phyloP scores from a whole-genome alignment of 2,329 filamentous ascomycete genomes.

The Phyllosticta capitalensis region DNA sequence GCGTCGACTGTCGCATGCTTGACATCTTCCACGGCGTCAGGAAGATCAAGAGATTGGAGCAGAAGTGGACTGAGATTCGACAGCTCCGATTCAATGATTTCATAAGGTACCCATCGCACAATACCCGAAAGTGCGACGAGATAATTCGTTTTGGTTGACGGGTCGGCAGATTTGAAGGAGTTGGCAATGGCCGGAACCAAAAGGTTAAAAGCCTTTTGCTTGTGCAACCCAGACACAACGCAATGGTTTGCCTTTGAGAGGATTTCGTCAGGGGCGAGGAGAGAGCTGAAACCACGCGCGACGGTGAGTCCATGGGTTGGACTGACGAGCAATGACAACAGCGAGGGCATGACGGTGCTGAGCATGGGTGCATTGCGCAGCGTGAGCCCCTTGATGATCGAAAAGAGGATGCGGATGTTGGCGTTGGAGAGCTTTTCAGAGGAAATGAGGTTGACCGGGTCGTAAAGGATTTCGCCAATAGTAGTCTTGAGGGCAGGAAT shows the following conservation, averaged over 20 bases:
- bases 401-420: conserved; percentile 48
- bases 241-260: conserved; percentile 53
- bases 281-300: conserved; percentile 48
- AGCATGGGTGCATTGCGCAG: conserved; percentile 43
- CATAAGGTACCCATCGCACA: conserved; percentile 49
- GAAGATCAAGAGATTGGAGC: conserved; percentile 52
- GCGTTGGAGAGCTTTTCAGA: conserved; percentile 26
- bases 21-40: conserved; percentile 37
- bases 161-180: conserved; percentile 38
- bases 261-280: conserved; percentile 52
- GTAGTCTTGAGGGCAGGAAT: conserved; percentile 30
- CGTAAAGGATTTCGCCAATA: conserved; percentile 30
- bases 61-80: conserved; percentile 49
- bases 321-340: conserved; percentile 43
- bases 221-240: conserved; percentile 51
- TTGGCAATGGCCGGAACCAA: conserved; percentile 47
- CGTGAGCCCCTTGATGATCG: conserved; percentile 51
- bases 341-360: conserved; percentile 30
- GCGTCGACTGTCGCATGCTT: conserved; percentile 53
- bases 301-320: conserved; percentile 40
- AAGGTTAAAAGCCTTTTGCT: conserved; percentile 54
- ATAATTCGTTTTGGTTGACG: conserved; percentile 47
- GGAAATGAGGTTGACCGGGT: conserved; percentile 23
- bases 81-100: conserved; percentile 51
- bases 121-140: conserved; percentile 55